Conservation (phyloP, 2,329 filamentous ascomycete genomes). For the Pseudocercospora fuligena region DNA sequence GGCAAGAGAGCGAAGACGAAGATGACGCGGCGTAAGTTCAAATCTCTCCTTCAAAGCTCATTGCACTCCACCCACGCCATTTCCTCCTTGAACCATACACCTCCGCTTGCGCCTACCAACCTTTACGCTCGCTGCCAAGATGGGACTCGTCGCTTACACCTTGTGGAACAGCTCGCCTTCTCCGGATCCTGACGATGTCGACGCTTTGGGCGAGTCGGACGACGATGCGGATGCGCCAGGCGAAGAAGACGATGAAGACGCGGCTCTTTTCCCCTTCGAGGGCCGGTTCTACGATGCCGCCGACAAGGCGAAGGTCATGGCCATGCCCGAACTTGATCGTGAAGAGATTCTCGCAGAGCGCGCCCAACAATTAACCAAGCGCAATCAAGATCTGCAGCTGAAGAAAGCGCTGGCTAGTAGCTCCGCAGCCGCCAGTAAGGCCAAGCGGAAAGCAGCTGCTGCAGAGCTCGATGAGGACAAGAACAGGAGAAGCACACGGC, state of each 20-base stretch:
- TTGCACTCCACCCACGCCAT: neutral
- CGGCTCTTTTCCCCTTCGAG: constrained; percentile 80
- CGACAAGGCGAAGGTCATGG: constrained; percentile 69
- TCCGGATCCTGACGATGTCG: constrained; percentile 70
- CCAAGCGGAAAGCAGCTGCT: constrained; percentile 74
- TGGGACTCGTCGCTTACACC: constrained; percentile 13
- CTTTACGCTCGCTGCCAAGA: constrained; percentile 22
- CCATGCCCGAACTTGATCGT: constrained; percentile 85
- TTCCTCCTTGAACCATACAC: neutral
- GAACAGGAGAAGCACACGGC: constrained; percentile 64
- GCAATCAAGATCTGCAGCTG: constrained; percentile 80
- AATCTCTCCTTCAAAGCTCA: neutral
- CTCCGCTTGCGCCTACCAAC: constrained; percentile 1
- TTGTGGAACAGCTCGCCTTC: constrained; percentile 30
- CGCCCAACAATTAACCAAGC: constrained; percentile 78
- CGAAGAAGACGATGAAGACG: constrained; percentile 52
- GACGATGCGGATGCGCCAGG: constrained; percentile 54
- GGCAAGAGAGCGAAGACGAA: constrained; percentile 70
- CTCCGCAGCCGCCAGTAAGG: constrained; percentile 61
- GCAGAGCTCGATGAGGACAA: constrained; percentile 77
- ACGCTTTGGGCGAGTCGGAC: constrained; percentile 89
- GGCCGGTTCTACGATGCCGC: constrained; percentile 71
- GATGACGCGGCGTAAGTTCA: constrained; percentile 73
- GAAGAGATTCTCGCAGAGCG: constrained; percentile 90
- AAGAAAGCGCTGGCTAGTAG: constrained; percentile 68